phyloP scores from a whole-genome alignment of 2,329 filamentous ascomycete genomes.

The Monilinia polystroma region DNA sequence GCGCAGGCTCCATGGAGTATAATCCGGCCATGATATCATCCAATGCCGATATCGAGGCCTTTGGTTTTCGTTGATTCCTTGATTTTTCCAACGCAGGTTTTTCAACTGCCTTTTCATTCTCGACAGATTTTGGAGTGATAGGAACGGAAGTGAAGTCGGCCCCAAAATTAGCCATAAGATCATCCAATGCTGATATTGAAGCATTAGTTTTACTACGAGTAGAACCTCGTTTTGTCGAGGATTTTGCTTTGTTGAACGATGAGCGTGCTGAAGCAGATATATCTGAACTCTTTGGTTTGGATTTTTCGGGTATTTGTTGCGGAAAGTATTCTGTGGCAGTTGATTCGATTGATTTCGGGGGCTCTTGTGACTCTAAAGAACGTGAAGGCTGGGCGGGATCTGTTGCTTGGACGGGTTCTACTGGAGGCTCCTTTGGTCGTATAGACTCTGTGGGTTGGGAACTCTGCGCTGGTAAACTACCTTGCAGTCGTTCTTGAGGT shows the following conservation, averaged over 20 bases:
- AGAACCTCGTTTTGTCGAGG: not conserved
- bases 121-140: not conserved
- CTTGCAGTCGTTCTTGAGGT: not conserved
- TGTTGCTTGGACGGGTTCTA: no score
- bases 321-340: not conserved
- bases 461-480: not conserved
- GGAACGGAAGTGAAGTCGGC: not conserved
- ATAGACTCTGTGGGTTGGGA: not conserved
- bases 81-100: not conserved
- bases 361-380: not conserved
- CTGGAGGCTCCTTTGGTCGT: not conserved
- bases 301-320: not conserved
- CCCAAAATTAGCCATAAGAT: slow-evolving; percentile 22
- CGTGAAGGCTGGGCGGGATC: not conserved
- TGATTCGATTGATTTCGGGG: not conserved
- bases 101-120: slow-evolving; percentile 14
- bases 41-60: slow-evolving; percentile 16
- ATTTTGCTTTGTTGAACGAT: not conserved
- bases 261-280: not conserved
- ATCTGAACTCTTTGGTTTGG: not conserved
- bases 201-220: slow-evolving; percentile 4
- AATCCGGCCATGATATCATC: slow-evolving; percentile 24
- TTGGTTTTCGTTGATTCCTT: slow-evolving; percentile 1
- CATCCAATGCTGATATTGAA: slow-evolving; percentile 23
- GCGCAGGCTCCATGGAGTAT: not conserved